Evolutionary conservation across 768 basidiomycete species (phyloP).

Genomic region (Baorangia bicolor): DNA sequence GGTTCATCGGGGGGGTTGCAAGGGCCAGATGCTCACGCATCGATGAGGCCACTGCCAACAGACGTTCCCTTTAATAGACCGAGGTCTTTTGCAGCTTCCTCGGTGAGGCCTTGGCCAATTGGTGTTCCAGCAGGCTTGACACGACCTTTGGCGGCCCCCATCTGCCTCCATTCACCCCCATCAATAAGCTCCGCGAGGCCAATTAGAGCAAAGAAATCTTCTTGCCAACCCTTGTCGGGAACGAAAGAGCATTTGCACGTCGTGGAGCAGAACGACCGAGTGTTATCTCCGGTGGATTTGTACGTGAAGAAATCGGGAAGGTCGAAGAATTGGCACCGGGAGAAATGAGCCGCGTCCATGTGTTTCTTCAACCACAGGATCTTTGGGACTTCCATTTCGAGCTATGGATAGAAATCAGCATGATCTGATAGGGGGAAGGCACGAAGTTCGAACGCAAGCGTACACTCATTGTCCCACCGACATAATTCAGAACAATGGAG

Average conservation of each 20-base stretch:
- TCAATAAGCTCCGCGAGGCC: conserved; percentile 73
- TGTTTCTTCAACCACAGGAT: conserved; percentile 93
- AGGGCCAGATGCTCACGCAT: conserved; percentile 60
- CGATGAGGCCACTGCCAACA: conserved; percentile 93
- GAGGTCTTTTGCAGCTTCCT: conserved; percentile 77
- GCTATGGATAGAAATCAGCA: conserved; percentile 41
- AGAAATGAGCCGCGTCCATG: conserved; percentile 73
- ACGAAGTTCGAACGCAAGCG: conserved; percentile 17
- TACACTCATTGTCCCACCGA: conserved; percentile 95
- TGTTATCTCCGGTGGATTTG: conserved; percentile 70
- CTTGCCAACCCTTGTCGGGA: conserved; percentile 85
- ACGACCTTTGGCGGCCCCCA: conserved; percentile 65
- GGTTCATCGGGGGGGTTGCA: background rate
- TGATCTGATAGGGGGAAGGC: background rate
- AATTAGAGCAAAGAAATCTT: conserved; percentile 82
- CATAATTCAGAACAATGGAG: conserved; percentile 87
- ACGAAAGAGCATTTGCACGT: conserved; percentile 97
- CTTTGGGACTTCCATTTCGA: conserved; percentile 99
- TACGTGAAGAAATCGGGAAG: conserved; percentile 97
- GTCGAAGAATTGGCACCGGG: conserved; percentile 80
- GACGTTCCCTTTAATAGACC: conserved; percentile 84
- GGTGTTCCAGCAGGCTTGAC: conserved; percentile 82
- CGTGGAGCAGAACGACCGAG: conserved; percentile 87
- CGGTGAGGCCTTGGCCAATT: conserved; percentile 79
- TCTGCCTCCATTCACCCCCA: conserved; percentile 61